Percentiles rank a stretch among this genome's conserved stretches.
These are phyloP conservation scores for Xylaria grammica DNA, from an alignment of 495 filamentous ascomycete genomes.

Conservation along the genomic window DNA sequence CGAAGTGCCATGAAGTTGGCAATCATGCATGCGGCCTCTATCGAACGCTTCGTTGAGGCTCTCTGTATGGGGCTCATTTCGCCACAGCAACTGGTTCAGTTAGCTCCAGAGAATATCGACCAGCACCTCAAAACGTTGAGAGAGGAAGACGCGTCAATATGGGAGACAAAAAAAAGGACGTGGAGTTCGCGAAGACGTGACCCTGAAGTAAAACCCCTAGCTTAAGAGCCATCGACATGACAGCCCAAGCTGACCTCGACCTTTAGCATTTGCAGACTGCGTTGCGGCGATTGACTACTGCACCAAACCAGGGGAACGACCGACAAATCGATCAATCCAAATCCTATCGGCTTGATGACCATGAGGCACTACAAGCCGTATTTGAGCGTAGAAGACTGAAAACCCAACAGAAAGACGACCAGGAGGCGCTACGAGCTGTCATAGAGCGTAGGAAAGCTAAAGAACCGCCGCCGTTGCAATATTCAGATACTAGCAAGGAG, in stretches of 20 bases:
- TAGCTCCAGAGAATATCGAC: conserved; percentile 19
- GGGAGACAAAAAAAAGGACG: conserved; percentile 16
- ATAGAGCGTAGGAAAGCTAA: conserved; percentile 29
- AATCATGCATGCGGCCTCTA: conserved; percentile 17
- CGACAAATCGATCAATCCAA: conserved; percentile 18
- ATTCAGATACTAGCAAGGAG: conserved; percentile 17
- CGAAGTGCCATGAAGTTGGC: conserved; percentile 2
- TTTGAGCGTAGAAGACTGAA: conserved; percentile 30
- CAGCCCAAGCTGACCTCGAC: conserved; percentile 17
- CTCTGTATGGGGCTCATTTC: conserved; percentile 22
- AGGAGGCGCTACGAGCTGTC: conserved; percentile 24
- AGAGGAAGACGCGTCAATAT: conserved; percentile 4
- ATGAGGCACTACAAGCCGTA: conserved; percentile 31
- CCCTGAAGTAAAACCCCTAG: conserved; percentile 31
- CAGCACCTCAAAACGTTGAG: conserved; percentile 10
- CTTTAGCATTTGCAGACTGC: conserved; percentile 29
- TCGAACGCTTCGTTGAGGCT: conserved; percentile 27
- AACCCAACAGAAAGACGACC: conserved; percentile 27
- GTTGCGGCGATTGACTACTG: conserved; percentile 19
- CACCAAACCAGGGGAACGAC: conserved; percentile 6
- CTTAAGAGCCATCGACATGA: conserved; percentile 7
- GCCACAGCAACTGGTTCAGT: conserved; percentile 16
- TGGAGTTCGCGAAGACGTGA: conserved; percentile 7
- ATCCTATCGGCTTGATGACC: conserved; percentile 31
- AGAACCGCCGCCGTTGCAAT: conserved; percentile 17